Conservation (phyloP, 75 land plant genomes). For the Pinus taeda region DNA sequence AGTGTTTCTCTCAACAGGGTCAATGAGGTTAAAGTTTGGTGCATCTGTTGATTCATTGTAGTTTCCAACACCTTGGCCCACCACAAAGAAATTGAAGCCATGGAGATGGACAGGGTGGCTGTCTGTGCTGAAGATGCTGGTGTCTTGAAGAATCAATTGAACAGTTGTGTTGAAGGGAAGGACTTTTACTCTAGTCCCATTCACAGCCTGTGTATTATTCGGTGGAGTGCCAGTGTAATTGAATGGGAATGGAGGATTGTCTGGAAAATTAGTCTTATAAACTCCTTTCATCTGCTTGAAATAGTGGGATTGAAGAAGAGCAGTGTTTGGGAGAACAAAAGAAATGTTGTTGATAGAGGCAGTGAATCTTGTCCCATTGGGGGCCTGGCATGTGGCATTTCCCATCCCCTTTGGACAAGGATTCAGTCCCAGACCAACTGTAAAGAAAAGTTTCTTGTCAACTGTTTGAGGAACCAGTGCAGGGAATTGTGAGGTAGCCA, state of each 20-base stretch:
- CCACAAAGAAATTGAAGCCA: constrained; percentile 33
- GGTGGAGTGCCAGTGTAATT: constrained; percentile 2
- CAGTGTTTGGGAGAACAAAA: constrained; percentile 11
- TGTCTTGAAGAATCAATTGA: constrained; percentile 26
- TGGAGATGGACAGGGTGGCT: constrained; percentile 42
- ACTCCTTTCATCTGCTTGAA: constrained; percentile 10
- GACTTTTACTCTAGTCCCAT: constrained; percentile 17
- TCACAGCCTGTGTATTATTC: not conserved
- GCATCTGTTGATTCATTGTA: constrained; percentile 14
- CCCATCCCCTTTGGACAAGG: constrained; percentile 23
- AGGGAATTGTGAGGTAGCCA: constrained; percentile 29
- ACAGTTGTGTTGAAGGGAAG: constrained; percentile 21
- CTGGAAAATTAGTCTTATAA: constrained; percentile 41
- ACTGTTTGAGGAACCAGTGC: constrained; percentile 14
- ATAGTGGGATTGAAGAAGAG: constrained; percentile 25
- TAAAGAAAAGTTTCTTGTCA: constrained; percentile 38
- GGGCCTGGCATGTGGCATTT: constrained; percentile 23
- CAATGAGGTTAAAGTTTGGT: constrained; percentile 21
- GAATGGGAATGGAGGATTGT: not conserved
- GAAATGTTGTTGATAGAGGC: constrained; percentile 20
- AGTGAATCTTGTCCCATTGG: constrained; percentile 25
- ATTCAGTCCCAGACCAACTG: constrained; percentile 34
- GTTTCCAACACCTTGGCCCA: constrained; percentile 29
- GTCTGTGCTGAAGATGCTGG: constrained; percentile 9
- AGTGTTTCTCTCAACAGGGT: constrained; percentile 34